Evolutionary conservation across 1,284 basidiomycete species (phyloP), one percentile per base, ranked within the genome.

Genomic region (Apiotrichum montevideense): DNA sequence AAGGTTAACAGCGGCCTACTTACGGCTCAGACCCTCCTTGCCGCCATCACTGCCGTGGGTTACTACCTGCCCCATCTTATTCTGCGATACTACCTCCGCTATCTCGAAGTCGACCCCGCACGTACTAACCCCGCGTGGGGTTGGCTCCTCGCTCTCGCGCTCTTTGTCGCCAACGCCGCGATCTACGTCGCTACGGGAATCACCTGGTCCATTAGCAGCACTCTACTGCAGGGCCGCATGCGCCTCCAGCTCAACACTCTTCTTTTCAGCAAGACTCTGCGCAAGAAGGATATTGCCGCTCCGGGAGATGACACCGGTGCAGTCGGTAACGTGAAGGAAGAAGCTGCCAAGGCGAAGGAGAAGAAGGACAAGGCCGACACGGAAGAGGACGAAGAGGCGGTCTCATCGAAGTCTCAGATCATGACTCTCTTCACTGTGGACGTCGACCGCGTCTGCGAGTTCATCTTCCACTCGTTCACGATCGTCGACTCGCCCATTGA

Each of bases 321-420:
- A 21, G 60, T 63, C 1, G 68, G 64, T 2, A 65, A 64, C 8
- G 63, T 63, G 4, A 60, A 53, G 29, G 65, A 66, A 34, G 70
- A 73, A 49, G 67, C 63, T 35, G 65, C 57, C 34, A 73, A 74
- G 41, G 74, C 62, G 35, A 62, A 70, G 46, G 63, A 75, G 21
- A 60, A 64, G 43, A 65, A 63, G 58, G 59, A 68, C 6, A 57
- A 62, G 9, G 69, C 75, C 37, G 75, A 78, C 40, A 78, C 82
- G 11, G 79, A 82, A 7, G 84, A 70, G 3, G 67, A 87, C 9
- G 87, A 88, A 47, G 83, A 84, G 51, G 86, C 87, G 47, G 90
- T 95, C 66, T 88, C 85, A 8, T 90, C 86, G 68, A 95, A 95
- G 75, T 86, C 88, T 8, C 90, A 94, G 76, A 86, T 94, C 66